phyloP scores from a whole-genome alignment of 2,329 filamentous ascomycete genomes.

The Fusarium succisae region DNA sequence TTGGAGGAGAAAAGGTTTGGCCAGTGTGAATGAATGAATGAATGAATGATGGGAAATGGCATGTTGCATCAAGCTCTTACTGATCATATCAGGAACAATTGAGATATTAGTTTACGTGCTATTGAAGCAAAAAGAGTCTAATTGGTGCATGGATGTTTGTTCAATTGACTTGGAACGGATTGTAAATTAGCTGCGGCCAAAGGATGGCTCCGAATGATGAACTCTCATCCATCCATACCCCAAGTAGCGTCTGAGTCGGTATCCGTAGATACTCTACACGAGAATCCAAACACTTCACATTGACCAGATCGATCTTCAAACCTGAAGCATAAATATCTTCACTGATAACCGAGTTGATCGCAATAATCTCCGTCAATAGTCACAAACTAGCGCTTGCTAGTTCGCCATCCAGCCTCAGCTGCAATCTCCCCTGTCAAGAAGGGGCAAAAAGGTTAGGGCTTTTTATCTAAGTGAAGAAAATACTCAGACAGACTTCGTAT shows the following conservation, averaged over 20 bases:
- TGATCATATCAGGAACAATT: neutral
- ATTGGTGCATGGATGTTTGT: neutral
- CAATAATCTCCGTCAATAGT: neutral
- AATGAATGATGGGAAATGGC: neutral
- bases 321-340: neutral
- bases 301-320: neutral
- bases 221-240: neutral
- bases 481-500: accelerated
- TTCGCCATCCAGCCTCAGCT: neutral
- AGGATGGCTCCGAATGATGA: neutral
- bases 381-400: neutral
- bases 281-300: neutral
- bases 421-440: neutral
- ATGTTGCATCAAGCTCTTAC: neutral
- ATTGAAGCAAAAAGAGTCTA: neutral
- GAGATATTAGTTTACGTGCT: neutral
- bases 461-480: accelerated
- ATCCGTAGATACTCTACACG: neutral
- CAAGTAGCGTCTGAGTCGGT: neutral
- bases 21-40: no score
- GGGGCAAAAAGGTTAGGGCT: neutral
- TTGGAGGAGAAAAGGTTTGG: neutral
- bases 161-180: neutral
- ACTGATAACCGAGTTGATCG: neutral
- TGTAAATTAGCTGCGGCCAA: neutral